Conservation (phyloP, 148 eudicot genomes). For the Dianthus caryophyllus region DNA sequence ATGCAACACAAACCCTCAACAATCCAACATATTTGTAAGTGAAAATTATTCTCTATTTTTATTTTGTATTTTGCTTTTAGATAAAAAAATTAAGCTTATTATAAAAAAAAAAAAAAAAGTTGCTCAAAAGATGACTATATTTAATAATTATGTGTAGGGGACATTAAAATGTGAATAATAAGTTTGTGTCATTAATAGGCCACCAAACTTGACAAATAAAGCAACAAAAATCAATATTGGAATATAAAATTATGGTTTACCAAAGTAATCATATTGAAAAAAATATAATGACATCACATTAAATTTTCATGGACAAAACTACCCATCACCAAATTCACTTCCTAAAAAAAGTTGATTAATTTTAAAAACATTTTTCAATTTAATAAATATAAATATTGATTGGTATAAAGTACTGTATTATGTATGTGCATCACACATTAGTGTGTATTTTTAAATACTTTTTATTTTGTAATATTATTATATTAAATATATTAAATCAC, state of each 20-base stretch:
- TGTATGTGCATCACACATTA: slow-evolving; percentile 43
- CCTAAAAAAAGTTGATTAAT: slow-evolving; percentile 22
- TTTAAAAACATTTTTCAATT: background rate
- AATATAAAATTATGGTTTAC: slow-evolving; percentile 11
- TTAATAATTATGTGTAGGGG: background rate
- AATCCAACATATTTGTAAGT: too few species aligned
- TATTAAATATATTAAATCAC: too few species aligned
- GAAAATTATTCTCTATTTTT: too few species aligned
- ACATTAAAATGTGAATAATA: slow-evolving; percentile 22
- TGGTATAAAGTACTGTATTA: too few species aligned
- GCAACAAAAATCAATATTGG: slow-evolving; percentile 17
- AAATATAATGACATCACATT: slow-evolving; percentile 32
- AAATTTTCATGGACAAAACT: slow-evolving; percentile 39
- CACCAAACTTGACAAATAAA: slow-evolving; percentile 31
- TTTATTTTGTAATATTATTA: too few species aligned
- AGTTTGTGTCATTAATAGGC: slow-evolving; percentile 21
- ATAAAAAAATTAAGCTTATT: background rate
- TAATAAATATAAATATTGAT: background rate
- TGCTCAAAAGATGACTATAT: background rate
- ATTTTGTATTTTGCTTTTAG: background rate
- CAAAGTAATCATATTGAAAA: slow-evolving; percentile 8
- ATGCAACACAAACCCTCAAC: too few species aligned
- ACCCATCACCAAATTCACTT: slow-evolving; percentile 49
- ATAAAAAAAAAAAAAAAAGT: too few species aligned
- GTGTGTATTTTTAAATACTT: slow-evolving; percentile 41